Evolutionary conservation across 139 green algal genomes (phyloP).

Genomic region (Picocystis salinarum): DNA sequence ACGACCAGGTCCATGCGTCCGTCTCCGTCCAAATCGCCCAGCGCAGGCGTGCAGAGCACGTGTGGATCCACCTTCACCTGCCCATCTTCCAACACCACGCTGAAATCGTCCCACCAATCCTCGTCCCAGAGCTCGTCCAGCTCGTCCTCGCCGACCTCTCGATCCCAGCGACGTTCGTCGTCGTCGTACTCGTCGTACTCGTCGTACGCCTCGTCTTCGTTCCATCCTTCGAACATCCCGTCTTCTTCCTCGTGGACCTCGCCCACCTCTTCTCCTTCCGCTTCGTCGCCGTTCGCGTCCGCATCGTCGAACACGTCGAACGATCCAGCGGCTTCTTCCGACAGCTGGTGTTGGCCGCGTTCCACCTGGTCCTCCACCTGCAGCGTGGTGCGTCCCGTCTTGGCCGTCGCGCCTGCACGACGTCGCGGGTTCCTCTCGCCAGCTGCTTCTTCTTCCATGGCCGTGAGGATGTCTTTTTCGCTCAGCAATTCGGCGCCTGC

Average conservation of each 20-base stretch:
- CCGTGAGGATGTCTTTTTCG: background rate
- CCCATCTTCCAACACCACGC: conserved; percentile 1
- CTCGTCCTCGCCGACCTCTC: conserved; percentile 7
- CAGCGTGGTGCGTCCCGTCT: conserved; percentile 2
- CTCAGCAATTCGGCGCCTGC: background rate
- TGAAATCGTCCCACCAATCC: conserved; percentile 1
- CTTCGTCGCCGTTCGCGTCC: background rate
- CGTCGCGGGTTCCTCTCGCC: background rate
- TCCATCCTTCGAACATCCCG: background rate
- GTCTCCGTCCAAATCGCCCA: conserved; percentile 85
- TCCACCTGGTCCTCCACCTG: conserved; percentile 7
- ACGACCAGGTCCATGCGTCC: conserved; percentile 77
- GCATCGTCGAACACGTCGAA: conserved; percentile 30
- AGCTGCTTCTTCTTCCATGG: background rate
- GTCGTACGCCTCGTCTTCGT: background rate
- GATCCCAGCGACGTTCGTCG: conserved; percentile 5
- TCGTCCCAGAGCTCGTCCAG: conserved; percentile 7
- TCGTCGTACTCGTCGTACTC: conserved; percentile 16
- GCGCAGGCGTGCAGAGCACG: conserved; percentile 15
- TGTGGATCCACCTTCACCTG: conserved; percentile 69
- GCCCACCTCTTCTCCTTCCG: conserved; percentile 1
- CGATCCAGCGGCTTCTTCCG: conserved; percentile 31
- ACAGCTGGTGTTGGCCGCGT: conserved; percentile 11
- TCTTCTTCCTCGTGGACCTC: conserved; percentile 1
- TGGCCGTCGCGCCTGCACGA: background rate